Evolutionary conservation across 164 flowering plant species (phyloP).

Genomic region (Amborella trichopoda): DNA sequence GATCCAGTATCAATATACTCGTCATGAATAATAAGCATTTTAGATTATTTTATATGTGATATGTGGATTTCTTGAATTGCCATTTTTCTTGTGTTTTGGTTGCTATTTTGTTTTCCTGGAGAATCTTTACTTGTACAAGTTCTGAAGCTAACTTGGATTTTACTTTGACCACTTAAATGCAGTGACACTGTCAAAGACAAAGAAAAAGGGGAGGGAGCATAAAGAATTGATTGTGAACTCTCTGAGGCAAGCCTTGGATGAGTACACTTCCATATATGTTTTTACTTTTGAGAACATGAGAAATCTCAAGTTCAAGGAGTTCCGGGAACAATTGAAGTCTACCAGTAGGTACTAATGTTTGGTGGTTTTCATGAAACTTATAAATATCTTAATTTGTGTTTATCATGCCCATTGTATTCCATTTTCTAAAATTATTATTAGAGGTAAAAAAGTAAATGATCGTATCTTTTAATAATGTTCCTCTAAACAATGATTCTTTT

Average conservation of each 20-base stretch:
- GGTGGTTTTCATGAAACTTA: too few species aligned
- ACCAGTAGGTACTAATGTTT: conserved; percentile 58
- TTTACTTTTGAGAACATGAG: conserved; percentile 88
- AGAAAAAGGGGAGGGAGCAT: conserved; percentile 88
- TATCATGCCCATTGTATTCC: too few species aligned
- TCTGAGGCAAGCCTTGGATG: conserved; percentile 59
- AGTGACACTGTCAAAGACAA: conserved; percentile 88
- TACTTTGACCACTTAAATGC: conserved; percentile 5
- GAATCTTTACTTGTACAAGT: neutral
- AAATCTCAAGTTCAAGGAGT: conserved; percentile 81
- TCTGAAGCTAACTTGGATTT: neutral
- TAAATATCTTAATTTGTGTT: too few species aligned
- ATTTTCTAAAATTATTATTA: too few species aligned
- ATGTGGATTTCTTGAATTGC: neutral
- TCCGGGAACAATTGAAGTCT: conserved; percentile 64
- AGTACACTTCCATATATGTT: conserved; percentile 47
- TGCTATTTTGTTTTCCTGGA: neutral
- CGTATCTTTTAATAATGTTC: too few species aligned
- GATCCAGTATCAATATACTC: neutral
- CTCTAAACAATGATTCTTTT: too few species aligned
- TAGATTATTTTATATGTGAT: too few species aligned
- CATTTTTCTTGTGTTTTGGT: neutral
- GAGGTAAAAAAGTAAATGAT: too few species aligned
- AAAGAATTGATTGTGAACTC: conserved; percentile 54
- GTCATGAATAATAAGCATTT: neutral